A percentile compares a stretch with the other conserved stretches of the same genome.
phyloP scores from a whole-genome alignment of 1,139 yeast genomes.

The Blastobotrys raffinosifermentans region DNA sequence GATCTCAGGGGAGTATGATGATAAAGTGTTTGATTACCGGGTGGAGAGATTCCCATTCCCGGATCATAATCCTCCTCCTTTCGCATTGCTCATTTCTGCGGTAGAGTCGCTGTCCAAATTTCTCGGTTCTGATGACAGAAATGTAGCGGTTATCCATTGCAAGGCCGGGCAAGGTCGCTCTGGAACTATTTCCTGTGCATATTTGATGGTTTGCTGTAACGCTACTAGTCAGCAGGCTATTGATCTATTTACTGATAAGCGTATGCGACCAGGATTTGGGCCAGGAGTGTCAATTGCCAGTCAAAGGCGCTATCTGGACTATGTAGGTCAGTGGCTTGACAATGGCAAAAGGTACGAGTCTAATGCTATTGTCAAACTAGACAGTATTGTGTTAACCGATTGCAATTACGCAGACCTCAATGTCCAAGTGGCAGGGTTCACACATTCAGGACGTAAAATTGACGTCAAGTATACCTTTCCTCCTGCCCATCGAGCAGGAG shows the following conservation, averaged over 20 bases:
- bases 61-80: slow-evolving; percentile 76
- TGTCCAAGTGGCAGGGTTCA: slow-evolving; percentile 12
- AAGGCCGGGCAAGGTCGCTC: slow-evolving; percentile 91
- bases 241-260: slow-evolving; percentile 44
- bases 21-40: slow-evolving; percentile 29
- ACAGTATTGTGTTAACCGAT: slow-evolving; percentile 24
- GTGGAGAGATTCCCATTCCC: slow-evolving; percentile 52
- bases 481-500: slow-evolving; percentile 4
- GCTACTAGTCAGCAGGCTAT: slow-evolving; percentile 43
- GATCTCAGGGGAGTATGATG: slow-evolving; percentile 42
- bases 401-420: slow-evolving; percentile 25
- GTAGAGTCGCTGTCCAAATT: slow-evolving; percentile 44
- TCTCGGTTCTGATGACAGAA: slow-evolving; percentile 31
- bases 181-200: slow-evolving; percentile 71
- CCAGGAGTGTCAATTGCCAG: slow-evolving; percentile 67
- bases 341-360: slow-evolving; percentile 17
- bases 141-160: slow-evolving; percentile 75
- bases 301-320: slow-evolving; percentile 61
- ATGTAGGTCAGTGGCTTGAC: slow-evolving; percentile 43
- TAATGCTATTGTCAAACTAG: slow-evolving; percentile 23
- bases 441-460: slow-evolving; percentile 3
- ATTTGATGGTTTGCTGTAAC: slow-evolving; percentile 46
- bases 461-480: slow-evolving; percentile 4
- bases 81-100: slow-evolving; percentile 42
- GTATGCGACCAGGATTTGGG: slow-evolving; percentile 57